A percentile compares a stretch with the other conserved stretches of the same genome.
Conservation (phyloP, 73 alveolate species). For the Paramecium caudatum region DNA sequence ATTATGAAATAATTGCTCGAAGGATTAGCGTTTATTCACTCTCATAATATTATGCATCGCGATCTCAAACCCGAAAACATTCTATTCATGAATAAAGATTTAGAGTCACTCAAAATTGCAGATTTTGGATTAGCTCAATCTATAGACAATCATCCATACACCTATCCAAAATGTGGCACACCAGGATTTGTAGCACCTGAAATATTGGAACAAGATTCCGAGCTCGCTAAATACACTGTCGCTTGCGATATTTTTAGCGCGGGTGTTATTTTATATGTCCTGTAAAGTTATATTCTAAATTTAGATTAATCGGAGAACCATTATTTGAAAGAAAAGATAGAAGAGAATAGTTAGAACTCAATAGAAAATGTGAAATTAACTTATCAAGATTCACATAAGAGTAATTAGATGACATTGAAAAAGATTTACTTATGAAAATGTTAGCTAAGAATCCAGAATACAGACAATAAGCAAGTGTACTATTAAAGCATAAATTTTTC, state of each 20-base stretch:
- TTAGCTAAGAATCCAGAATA: constrained; percentile 45
- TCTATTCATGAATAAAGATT: constrained; percentile 80
- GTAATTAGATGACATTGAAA: constrained; percentile 40
- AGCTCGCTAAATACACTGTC: constrained; percentile 50
- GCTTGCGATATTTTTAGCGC: constrained; percentile 69
- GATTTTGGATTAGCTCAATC: constrained; percentile 91
- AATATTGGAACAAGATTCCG: constrained; percentile 74
- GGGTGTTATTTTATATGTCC: constrained; percentile 62
- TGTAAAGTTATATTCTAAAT: background rate
- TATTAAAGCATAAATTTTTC: constrained; percentile 30
- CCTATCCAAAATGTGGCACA: constrained; percentile 74
- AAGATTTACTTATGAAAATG: background rate
- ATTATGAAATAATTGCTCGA: constrained; percentile 82
- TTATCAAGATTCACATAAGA: background rate
- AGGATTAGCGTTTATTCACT: constrained; percentile 90
- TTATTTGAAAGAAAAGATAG: constrained; percentile 51
- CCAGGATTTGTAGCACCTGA: constrained; percentile 80
- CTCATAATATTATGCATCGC: constrained; percentile 89
- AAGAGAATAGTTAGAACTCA: constrained; percentile 20
- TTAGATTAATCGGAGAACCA: constrained; percentile 57
- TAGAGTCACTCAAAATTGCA: constrained; percentile 79
- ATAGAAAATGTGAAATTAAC: constrained; percentile 56
- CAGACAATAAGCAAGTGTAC: background rate
- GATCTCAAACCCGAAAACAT: constrained; percentile 93
- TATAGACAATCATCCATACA: constrained; percentile 22